phyloP scores from a whole-genome alignment of 2,329 filamentous ascomycete species.

The Ramichloridium luteum region DNA sequence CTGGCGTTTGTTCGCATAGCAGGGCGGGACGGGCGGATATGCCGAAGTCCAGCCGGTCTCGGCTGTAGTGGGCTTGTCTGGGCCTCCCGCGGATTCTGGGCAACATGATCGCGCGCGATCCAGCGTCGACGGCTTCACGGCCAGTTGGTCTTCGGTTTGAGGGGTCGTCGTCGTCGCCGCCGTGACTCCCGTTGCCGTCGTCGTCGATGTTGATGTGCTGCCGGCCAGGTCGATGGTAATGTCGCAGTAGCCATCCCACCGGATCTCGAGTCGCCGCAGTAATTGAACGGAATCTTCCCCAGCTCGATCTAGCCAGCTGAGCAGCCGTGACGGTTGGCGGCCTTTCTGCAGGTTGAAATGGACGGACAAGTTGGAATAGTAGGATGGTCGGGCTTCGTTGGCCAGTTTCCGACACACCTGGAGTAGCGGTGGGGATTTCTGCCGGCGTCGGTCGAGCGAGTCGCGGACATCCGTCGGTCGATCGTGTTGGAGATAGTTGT shows the following conservation, averaged over 20 bases:
- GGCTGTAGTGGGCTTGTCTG: no score
- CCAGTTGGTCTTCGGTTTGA: no score
- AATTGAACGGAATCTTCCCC: slow-evolving; percentile 7
- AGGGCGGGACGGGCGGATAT: no score
- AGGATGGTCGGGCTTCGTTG: slow-evolving; percentile 8
- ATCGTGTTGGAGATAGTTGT: slow-evolving; percentile 1
- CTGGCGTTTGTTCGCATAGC: no score
- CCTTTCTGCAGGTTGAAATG: slow-evolving; percentile 7
- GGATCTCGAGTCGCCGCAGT: slow-evolving; percentile 8
- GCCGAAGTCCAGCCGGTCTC: no score
- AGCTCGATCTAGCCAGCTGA: slow-evolving; percentile 8
- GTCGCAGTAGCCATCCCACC: slow-evolving; percentile 12
- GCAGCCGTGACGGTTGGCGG: slow-evolving; percentile 1
- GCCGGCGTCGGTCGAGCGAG: no score
- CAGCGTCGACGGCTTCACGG: no score
- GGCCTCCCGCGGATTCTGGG: no score
- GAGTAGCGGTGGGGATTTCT: slow-evolving; percentile 7
- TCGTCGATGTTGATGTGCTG: no score
- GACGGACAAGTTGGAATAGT: slow-evolving; percentile 11
- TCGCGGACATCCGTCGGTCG: neutral
- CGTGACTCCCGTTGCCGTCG: no score
- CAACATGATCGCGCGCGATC: no score
- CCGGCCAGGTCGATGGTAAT: slow-evolving; percentile 9
- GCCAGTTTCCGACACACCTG: slow-evolving; percentile 7
- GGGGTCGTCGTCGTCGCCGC: no score